Conservation (phyloP, 208 protist genomes). For the Borovskyia barvae region DNA sequence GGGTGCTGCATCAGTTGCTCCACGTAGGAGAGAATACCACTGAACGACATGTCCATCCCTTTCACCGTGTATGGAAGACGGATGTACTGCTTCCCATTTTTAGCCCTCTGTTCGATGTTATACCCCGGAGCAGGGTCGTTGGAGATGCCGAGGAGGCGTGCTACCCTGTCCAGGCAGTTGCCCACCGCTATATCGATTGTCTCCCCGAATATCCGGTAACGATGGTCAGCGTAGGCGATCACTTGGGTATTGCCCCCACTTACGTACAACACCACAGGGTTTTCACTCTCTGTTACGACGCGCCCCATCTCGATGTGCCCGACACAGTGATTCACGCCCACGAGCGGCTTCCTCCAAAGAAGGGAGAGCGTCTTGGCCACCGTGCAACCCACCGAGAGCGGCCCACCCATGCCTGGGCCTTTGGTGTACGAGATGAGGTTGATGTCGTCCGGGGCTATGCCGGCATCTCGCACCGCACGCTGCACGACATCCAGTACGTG, state of each 20-base stretch:
- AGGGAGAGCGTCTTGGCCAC: constrained; percentile 77
- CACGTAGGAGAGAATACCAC: constrained; percentile 92
- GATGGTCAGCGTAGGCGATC: constrained; percentile 92
- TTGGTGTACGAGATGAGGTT: constrained; percentile 97
- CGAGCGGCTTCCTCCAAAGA: constrained; percentile 89
- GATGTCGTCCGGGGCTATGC: constrained; percentile 85
- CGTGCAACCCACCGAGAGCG: constrained; percentile 89
- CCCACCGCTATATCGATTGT: constrained; percentile 99
- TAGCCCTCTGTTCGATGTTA: constrained; percentile 98
- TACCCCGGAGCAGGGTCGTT: constrained; percentile 99
- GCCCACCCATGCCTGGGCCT: constrained; percentile 96
- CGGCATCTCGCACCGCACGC: constrained; percentile 91
- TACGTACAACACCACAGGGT: constrained; percentile 99
- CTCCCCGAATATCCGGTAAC: constrained; percentile 99
- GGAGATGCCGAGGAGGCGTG: constrained; percentile 93
- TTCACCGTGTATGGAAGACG: constrained; percentile 98
- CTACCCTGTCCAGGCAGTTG: constrained; percentile 98
- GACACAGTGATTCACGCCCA: constrained; percentile 99
- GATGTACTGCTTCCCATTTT: constrained; percentile 79
- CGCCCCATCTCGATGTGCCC: constrained; percentile 99
- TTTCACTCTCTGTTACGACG: constrained; percentile 91
- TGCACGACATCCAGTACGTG: constrained; percentile 83
- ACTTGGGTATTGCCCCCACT: constrained; percentile 99
- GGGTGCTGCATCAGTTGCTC: constrained; percentile 74
- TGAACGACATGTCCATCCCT: constrained; percentile 98